Evolutionary conservation across 352 stramenopile genomes (phyloP).

Genomic region (Porosira glacialis): DNA sequence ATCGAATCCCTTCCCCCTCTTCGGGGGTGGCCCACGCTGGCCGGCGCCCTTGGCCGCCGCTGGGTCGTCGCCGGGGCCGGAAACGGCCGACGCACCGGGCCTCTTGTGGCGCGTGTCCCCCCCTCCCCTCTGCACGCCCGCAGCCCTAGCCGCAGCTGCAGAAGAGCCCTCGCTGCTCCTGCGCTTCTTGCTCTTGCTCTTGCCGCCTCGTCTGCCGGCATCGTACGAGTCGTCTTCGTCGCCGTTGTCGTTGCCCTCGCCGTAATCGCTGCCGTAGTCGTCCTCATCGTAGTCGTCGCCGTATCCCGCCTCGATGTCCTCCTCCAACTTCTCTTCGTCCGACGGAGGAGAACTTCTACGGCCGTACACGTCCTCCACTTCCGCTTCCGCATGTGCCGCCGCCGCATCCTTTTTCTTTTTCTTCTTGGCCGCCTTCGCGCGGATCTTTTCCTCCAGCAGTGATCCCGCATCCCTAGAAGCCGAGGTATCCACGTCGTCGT

Average conservation of each 20-base stretch:
- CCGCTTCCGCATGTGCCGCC: background rate
- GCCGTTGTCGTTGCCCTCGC: conserved; percentile 3
- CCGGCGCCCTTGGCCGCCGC: conserved; percentile 9
- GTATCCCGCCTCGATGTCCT: background rate
- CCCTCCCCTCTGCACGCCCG: too few species aligned
- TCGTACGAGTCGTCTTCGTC: too few species aligned
- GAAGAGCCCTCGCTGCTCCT: background rate
- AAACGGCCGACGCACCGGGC: too few species aligned
- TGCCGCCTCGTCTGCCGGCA: too few species aligned
- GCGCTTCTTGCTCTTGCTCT: background rate
- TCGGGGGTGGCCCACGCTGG: conserved; percentile 12
- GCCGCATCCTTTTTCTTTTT: conserved; percentile 15
- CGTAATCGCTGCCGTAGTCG: conserved; percentile 5
- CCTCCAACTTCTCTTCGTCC: conserved; percentile 7
- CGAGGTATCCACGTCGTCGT: conserved; percentile 3
- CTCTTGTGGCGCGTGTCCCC: too few species aligned
- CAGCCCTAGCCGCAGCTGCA: too few species aligned
- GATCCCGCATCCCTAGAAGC: too few species aligned
- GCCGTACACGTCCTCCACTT: background rate
- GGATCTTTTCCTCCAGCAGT: conserved; percentile 38
- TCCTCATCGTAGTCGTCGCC: conserved; percentile 7
- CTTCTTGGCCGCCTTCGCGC: too few species aligned
- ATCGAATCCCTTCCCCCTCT: too few species aligned
- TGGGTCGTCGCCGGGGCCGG: too few species aligned
- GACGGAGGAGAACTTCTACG: background rate